A percentile compares a stretch with the other conserved stretches of the same genome.
These are phyloP conservation scores for Penicillium sp. DNA, from an alignment of 2,329 filamentous ascomycete genomes.

Conservation along the genomic window DNA sequence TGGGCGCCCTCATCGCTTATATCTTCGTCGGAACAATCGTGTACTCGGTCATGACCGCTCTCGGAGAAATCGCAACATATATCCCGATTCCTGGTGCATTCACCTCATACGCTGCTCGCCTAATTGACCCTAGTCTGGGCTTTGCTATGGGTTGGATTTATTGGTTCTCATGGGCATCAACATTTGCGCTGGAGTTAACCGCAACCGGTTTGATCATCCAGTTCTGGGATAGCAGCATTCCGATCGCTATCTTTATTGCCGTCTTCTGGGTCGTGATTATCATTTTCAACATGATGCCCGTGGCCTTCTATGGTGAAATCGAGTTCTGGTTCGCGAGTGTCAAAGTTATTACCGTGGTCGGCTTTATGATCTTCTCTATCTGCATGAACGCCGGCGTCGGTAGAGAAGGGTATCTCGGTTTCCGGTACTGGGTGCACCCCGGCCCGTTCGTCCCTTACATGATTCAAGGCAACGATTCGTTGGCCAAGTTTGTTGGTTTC, in stretches of 20 bases:
- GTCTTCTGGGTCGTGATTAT: constrained; percentile 72
- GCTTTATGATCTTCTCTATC: constrained; percentile 74
- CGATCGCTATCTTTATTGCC: constrained; percentile 68
- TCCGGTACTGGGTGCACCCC: constrained; percentile 66
- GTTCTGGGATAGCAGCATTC: constrained; percentile 64
- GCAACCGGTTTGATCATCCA: constrained; percentile 71
- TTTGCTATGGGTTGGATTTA: constrained; percentile 82
- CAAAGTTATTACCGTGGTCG: constrained; percentile 71
- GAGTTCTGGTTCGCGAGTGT: constrained; percentile 77
- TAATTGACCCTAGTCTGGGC: constrained; percentile 68
- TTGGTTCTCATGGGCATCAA: constrained; percentile 74
- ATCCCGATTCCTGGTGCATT: constrained; percentile 75
- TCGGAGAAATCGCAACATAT: constrained; percentile 70
- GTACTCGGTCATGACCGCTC: constrained; percentile 68
- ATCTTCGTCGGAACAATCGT: constrained; percentile 68
- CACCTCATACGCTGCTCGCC: constrained; percentile 70
- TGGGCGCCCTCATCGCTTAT: constrained; percentile 65
- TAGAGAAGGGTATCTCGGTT: constrained; percentile 68
- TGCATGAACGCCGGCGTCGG: constrained; percentile 72
- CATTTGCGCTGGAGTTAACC: constrained; percentile 69
- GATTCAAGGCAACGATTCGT: constrained; percentile 53
- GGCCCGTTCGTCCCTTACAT: constrained; percentile 66
- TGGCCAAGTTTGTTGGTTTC: constrained; percentile 63
- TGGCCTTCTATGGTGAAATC: constrained; percentile 70
- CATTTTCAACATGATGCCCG: constrained; percentile 66